These are phyloP conservation scores for Syncephalastrum racemosum DNA, from an alignment of 371 early-diverging fungal species.

Conservation along the genomic window DNA sequence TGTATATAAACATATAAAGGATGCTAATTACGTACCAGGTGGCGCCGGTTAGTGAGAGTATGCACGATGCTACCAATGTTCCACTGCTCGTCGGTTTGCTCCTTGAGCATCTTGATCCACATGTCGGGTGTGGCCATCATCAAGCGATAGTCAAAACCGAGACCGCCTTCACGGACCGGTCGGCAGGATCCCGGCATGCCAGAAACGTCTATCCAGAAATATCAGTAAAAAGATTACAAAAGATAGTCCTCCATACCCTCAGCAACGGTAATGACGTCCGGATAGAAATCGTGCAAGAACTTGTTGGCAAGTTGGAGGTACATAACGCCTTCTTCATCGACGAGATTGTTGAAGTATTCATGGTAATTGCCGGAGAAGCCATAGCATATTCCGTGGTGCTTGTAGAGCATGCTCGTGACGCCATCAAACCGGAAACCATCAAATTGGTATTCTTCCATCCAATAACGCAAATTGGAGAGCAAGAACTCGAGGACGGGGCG, in stretches of 20 bases:
- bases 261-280: constrained; percentile 84
- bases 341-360: constrained; percentile 88
- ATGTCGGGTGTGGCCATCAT: constrained; percentile 98
- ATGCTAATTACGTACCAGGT: constrained; percentile 32
- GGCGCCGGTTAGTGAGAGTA: constrained; percentile 90
- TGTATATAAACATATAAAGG: constrained; percentile 9
- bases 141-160: constrained; percentile 97
- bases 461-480: constrained; percentile 91
- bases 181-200: constrained; percentile 98
- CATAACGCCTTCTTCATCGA: constrained; percentile 85
- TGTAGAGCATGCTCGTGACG: constrained; percentile 94
- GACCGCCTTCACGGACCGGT: constrained; percentile 87
- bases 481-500: constrained; percentile 91
- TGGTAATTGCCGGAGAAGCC: constrained; percentile 93
- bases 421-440: constrained; percentile 99
- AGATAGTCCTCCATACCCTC: constrained; percentile 55
- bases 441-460: constrained; percentile 86
- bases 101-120: constrained; percentile 98
- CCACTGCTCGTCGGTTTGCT: constrained; percentile 93
- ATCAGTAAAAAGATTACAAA: neutral
- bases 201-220: constrained; percentile 74
- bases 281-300: constrained; percentile 79
- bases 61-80: constrained; percentile 82
- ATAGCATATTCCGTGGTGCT: constrained; percentile 92
- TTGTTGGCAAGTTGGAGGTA: constrained; percentile 92